Evolutionary conservation across 495 filamentous ascomycete species (phyloP).

Genomic region (Penicillium subrubescens): DNA sequence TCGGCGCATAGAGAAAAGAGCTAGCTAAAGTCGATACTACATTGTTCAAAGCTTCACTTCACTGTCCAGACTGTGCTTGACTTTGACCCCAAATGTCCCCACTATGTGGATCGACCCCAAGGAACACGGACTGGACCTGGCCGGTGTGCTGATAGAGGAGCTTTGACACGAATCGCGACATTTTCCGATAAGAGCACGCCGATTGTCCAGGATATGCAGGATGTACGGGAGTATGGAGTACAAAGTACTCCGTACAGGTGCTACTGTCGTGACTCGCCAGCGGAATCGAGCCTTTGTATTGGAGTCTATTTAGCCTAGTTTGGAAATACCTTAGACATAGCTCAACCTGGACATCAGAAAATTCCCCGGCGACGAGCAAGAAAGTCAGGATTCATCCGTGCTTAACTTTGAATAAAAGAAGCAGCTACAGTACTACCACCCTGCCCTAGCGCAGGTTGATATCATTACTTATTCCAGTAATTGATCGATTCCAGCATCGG

Average conservation of each 20-base stretch:
- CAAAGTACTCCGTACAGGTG: not conserved
- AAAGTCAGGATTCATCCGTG: not conserved
- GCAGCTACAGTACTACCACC: not conserved
- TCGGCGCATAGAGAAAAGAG: not conserved
- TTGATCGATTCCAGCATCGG: constrained; percentile 18
- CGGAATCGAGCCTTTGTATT: not conserved
- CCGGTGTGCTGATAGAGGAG: constrained; percentile 12
- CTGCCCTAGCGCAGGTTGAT: constrained; percentile 1
- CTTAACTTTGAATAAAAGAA: too few species aligned
- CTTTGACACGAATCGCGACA: constrained; percentile 15
- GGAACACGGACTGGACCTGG: not conserved
- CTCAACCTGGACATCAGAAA: not conserved
- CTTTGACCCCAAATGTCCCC: not conserved
- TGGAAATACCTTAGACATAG: not conserved
- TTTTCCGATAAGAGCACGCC: constrained; percentile 22
- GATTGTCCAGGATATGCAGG: not conserved
- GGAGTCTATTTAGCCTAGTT: not conserved
- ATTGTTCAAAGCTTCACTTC: not conserved
- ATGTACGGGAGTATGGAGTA: not conserved
- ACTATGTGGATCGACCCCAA: not conserved
- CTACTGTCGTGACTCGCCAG: not conserved
- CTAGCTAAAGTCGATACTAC: not conserved
- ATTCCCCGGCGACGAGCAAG: not conserved
- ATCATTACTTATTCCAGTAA: constrained; percentile 5
- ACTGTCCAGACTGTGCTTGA: not conserved